Evolutionary conservation across 805 yeast genomes (phyloP).

Genomic region (Cyberlindnera americana): DNA sequence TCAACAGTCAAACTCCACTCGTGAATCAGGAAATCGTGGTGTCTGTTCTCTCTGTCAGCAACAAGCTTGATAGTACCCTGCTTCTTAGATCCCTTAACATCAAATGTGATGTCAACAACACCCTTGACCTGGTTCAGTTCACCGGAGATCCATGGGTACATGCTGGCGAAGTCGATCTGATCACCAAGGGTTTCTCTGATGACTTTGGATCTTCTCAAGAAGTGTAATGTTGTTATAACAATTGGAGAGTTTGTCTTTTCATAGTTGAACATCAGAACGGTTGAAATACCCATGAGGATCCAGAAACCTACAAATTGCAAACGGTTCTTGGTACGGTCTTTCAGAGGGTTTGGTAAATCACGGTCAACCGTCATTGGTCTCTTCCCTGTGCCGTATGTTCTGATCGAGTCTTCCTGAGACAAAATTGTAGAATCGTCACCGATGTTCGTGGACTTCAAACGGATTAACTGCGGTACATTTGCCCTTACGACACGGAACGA

Average conservation of each 20-base stretch:
- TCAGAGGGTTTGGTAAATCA: constrained; percentile 78
- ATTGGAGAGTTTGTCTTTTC: constrained; percentile 90
- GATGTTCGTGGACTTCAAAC: constrained; percentile 4
- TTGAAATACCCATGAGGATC: constrained; percentile 48
- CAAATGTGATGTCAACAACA: constrained; percentile 66
- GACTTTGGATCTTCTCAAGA: constrained; percentile 67
- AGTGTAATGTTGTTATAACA: constrained; percentile 80
- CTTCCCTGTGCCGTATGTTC: constrained; percentile 7
- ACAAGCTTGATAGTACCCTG: constrained; percentile 56
- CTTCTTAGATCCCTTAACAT: constrained; percentile 63
- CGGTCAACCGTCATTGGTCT: constrained; percentile 45
- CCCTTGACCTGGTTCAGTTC: constrained; percentile 81
- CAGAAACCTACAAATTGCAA: constrained; percentile 54
- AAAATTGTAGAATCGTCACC: constrained; percentile 5
- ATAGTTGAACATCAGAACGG: constrained; percentile 79
- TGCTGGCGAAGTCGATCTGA: constrained; percentile 66
- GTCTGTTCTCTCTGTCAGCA: constrained; percentile 64
- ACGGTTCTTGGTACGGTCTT: constrained; percentile 48
- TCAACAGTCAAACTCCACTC: constrained; percentile 58
- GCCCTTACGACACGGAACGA: background rate
- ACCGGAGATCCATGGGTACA: constrained; percentile 90
- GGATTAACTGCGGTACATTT: background rate
- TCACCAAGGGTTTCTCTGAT: constrained; percentile 68
- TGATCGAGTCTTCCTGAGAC: constrained; percentile 8
- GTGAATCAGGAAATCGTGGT: constrained; percentile 53